These are phyloP conservation scores for Pholiota microspora DNA, from an alignment of 768 basidiomycete species.

Conservation along the genomic window DNA sequence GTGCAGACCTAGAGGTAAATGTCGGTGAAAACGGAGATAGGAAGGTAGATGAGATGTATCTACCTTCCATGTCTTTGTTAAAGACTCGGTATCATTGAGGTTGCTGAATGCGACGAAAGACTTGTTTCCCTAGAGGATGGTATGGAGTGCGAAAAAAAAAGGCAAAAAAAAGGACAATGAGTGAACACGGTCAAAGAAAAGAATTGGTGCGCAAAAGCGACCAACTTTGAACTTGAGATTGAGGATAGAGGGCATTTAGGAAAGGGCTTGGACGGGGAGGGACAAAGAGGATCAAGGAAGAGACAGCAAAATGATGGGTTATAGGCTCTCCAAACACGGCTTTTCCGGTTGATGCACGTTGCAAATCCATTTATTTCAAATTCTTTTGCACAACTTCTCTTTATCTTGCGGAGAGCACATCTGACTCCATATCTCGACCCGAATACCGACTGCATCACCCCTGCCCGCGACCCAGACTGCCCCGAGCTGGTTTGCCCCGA, in stretches of 20 bases:
- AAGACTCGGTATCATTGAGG: constrained; percentile 77
- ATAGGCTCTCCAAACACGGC: constrained; percentile 12
- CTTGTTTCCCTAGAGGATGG: constrained; percentile 76
- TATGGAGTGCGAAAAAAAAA: constrained; percentile 15
- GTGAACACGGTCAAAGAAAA: constrained; percentile 6
- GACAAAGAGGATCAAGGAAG: constrained; percentile 17
- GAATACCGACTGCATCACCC: constrained; percentile 16
- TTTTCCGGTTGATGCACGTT: constrained; percentile 21
- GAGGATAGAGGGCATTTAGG: constrained; percentile 74
- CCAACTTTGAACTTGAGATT: constrained; percentile 82
- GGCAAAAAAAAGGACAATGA: constrained; percentile 11
- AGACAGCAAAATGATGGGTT: constrained; percentile 18
- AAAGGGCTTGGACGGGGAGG: constrained; percentile 9
- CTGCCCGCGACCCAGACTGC: neutral
- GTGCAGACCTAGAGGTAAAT: constrained; percentile 65
- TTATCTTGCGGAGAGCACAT: constrained; percentile 11
- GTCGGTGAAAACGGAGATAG: constrained; percentile 4
- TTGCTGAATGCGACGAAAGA: constrained; percentile 93
- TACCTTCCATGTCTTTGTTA: constrained; percentile 92
- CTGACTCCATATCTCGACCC: constrained; percentile 23
- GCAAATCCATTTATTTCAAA: constrained; percentile 20
- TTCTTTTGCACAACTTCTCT: constrained; percentile 13
- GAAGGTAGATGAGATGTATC: constrained; percentile 17
- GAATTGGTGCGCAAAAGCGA: constrained; percentile 20
- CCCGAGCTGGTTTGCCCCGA: constrained; percentile 9